Evolutionary conservation across 2,329 filamentous ascomycete genomes (phyloP), one percentile per base, ranked within the genome.

Genomic region (Tolypocladium tropicale): DNA sequence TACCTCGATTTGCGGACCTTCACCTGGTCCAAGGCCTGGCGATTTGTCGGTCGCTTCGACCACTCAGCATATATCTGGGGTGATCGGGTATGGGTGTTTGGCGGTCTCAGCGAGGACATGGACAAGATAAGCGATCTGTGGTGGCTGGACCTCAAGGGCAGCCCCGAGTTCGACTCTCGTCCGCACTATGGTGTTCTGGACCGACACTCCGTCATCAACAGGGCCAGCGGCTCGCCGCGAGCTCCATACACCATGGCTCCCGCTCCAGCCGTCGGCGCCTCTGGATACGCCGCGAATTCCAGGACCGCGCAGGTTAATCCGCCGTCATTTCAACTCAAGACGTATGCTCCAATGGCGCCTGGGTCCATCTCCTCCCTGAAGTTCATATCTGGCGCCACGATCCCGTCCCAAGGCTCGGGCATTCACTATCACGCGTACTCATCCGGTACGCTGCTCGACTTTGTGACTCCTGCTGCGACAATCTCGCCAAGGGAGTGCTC

Each of bases 1-100:
- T 99, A 95, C 67, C 81, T 99, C 52, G 94, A 99, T 68, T 78
- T 99, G 51, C 96, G 95, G 76, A 97, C 94, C 2, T 96, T 90
- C 79, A 96, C 92, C 0, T 99, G 94, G 94, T 97, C 93, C 56
- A 85, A 90, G 56, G 86, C 90, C 43, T 99, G 94, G 94, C 89
- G 87, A 59, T 99, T 99, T 68, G 92, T 96, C 30, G 86, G 89
- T 52, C 84, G 94, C 41, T 99, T 96, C 68, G 94, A 99, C 65
- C 94, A 99, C 68, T 91, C 90, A 18, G 91, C 89, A 54, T 96
- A 93, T 79, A 87, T 99, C 58, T 96, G 92, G 80, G 79, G 88
- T 55, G 92, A 94, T 60, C 84, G 90, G 48, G 86, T 99, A 36
- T 99, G 93, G 93, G 91, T 97, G 7, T 96, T 96, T 70, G 94